Conservation (phyloP, 129 eudicot species). For the Flaveria ramosissima region DNA sequence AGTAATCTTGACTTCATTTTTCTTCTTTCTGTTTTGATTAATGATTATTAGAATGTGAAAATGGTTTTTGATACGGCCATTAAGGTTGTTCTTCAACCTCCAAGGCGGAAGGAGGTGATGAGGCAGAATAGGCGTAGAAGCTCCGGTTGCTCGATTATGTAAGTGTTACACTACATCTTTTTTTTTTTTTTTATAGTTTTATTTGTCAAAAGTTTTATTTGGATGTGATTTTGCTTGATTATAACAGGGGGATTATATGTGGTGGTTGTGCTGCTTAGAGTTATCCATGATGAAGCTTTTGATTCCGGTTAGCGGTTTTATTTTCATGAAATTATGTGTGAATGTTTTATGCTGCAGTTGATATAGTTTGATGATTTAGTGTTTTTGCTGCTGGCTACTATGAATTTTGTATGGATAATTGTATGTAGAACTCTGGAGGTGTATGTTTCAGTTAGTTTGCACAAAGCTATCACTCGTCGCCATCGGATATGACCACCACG, state of each 20-base stretch:
- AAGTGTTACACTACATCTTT: constrained; percentile 36
- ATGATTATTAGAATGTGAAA: constrained; percentile 73
- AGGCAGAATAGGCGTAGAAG: constrained; percentile 66
- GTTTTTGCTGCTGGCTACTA: constrained; percentile 18
- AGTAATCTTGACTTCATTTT: not conserved
- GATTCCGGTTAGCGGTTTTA: constrained; percentile 11
- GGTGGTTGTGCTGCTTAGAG: constrained; percentile 39
- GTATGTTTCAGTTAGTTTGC: too few relatives aligned
- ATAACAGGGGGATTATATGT: constrained; percentile 38
- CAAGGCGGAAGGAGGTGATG: constrained; percentile 75
- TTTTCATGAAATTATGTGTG: constrained; percentile 30
- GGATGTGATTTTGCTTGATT: not conserved
- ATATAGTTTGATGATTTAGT: constrained; percentile 24
- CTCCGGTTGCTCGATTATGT: constrained; percentile 86
- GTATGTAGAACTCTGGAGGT: not conserved
- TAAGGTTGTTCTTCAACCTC: constrained; percentile 97
- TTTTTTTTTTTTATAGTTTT: not conserved
- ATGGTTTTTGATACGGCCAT: constrained; percentile 96
- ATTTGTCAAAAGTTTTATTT: not conserved
- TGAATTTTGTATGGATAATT: constrained; percentile 17
- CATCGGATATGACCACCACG: too few relatives aligned
- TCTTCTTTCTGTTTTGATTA: not conserved
- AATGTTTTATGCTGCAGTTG: constrained; percentile 30
- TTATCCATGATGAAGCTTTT: not conserved
- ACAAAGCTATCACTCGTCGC: too few relatives aligned